Evolutionary conservation across 1,284 basidiomycete genomes (phyloP).

Genomic region (Heterobasidion annosum): DNA sequence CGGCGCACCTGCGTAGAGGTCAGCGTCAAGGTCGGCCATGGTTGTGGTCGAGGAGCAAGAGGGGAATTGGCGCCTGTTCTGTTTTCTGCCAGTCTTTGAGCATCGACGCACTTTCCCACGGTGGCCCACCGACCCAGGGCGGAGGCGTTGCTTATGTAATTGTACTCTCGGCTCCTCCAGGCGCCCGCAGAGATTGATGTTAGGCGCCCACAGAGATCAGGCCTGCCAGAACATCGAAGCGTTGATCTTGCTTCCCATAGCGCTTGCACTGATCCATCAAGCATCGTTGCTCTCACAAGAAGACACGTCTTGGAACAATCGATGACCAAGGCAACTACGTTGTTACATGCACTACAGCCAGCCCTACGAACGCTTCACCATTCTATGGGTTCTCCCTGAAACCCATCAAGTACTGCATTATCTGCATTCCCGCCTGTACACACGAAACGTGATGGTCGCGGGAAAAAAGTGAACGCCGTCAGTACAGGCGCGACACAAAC

Average conservation of each 20-base stretch:
- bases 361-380: not conserved
- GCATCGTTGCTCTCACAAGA: too few species aligned
- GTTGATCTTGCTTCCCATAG: too few species aligned
- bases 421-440: conserved; percentile 53
- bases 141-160: not conserved
- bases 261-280: too few species aligned
- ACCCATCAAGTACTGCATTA: conserved; percentile 63
- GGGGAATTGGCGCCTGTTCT: conserved; percentile 7
- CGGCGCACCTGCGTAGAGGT: conserved; percentile 69
- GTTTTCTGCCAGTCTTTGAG: conserved; percentile 14
- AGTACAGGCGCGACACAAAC: not conserved
- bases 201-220: too few species aligned
- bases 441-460: not conserved
- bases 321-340: not conserved
- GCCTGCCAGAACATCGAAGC: too few species aligned
- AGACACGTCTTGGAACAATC: too few species aligned
- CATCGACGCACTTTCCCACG: conserved; percentile 9
- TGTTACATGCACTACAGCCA: not conserved
- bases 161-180: not conserved
- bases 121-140: not conserved
- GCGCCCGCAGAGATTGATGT: too few species aligned
- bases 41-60: conserved; percentile 17
- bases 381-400: conserved; percentile 31
- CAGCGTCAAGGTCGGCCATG: conserved; percentile 74
- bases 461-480: not conserved